Evolutionary conservation across 768 basidiomycete species (phyloP).

Genomic region (Pisolithus orientalis): DNA sequence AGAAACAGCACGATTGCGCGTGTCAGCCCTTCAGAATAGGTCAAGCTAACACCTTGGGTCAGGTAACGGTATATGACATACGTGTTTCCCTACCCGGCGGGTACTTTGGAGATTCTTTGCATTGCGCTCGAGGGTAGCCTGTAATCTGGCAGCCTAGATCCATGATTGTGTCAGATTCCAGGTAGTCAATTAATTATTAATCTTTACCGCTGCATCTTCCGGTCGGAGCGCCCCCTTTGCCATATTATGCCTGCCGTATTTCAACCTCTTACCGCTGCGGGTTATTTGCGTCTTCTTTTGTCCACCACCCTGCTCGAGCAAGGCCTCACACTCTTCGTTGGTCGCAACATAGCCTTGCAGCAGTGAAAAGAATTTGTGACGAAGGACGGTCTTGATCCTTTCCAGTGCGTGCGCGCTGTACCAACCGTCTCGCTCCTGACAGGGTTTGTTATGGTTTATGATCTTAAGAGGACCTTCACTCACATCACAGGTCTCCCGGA

Average conservation of each 20-base stretch:
- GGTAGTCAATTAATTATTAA: background rate
- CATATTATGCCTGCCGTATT: constrained; percentile 79
- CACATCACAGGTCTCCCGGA: constrained; percentile 72
- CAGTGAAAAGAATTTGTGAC: constrained; percentile 80
- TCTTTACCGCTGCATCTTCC: constrained; percentile 74
- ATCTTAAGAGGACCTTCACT: constrained; percentile 19
- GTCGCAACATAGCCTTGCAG: constrained; percentile 66
- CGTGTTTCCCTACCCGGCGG: constrained; percentile 17
- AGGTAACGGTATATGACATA: constrained; percentile 14
- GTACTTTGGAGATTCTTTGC: constrained; percentile 25
- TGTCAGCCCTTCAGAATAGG: background rate
- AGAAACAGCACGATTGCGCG: constrained; percentile 2
- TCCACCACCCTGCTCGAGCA: constrained; percentile 39
- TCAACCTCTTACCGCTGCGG: constrained; percentile 42
- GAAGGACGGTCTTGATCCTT: constrained; percentile 76
- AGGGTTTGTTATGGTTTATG: background rate
- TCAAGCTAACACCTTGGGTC: constrained; percentile 9
- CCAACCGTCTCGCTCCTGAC: constrained; percentile 85
- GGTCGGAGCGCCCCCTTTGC: constrained; percentile 78
- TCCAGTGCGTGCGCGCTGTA: constrained; percentile 71
- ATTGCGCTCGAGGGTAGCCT: constrained; percentile 52
- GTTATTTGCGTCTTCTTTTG: constrained; percentile 30
- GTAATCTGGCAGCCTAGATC: constrained; percentile 58
- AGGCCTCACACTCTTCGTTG: constrained; percentile 64
- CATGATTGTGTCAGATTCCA: background rate